phyloP scores from a whole-genome alignment of 2,329 filamentous ascomycete species.

The Diaporthe sp. region DNA sequence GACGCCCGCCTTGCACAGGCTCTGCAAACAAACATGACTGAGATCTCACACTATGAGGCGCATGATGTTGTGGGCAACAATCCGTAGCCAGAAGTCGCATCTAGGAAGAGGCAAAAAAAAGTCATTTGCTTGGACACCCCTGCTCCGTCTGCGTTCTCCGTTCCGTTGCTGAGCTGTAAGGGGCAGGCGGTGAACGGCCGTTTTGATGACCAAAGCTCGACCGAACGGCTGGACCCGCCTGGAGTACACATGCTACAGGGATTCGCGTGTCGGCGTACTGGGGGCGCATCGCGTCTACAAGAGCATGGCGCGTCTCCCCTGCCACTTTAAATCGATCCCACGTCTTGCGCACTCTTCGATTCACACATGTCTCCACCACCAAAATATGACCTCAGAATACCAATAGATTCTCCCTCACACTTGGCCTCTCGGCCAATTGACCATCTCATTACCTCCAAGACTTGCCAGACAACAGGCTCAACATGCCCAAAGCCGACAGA shows the following conservation, averaged over 20 bases:
- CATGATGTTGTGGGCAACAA: constrained; percentile 14
- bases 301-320: constrained; percentile 38
- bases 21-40: constrained; percentile 56
- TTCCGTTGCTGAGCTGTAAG: not conserved
- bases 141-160: not conserved
- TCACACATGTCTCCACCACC: constrained; percentile 35
- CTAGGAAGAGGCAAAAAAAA: constrained; percentile 13
- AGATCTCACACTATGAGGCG: not conserved
- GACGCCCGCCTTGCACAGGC: constrained; percentile 52
- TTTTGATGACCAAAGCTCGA: not conserved
- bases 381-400: constrained; percentile 30
- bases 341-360: constrained; percentile 29
- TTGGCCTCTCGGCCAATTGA: constrained; percentile 22
- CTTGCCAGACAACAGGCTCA: constrained; percentile 40
- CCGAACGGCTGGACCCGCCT: constrained; percentile 22
- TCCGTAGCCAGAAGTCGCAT: not conserved
- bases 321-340: constrained; percentile 41
- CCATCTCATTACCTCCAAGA: not conserved
- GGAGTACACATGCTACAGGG: constrained; percentile 28
- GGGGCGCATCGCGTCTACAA: constrained; percentile 35
- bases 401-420: constrained; percentile 14
- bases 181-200: constrained; percentile 26
- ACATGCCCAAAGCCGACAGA: constrained; percentile 59
- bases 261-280: constrained; percentile 38
- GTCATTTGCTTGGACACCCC: constrained; percentile 2